Percentiles rank a stretch among this genome's conserved stretches.
Conservation (phyloP, 164 flowering plant species). For the Stephania yunnanensis region DNA sequence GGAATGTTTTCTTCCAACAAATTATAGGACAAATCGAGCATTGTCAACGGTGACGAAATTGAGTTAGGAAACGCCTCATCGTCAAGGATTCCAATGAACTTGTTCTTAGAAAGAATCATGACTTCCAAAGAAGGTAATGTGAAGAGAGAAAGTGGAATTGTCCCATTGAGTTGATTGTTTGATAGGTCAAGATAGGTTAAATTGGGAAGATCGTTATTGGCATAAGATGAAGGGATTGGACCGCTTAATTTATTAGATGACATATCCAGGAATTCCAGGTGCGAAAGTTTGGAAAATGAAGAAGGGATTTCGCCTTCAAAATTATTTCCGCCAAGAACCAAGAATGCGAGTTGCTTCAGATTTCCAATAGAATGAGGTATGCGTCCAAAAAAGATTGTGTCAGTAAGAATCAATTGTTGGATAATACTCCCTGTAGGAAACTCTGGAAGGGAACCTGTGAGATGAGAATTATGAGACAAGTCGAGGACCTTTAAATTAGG, state of each 20-base stretch:
- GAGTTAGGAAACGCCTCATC: background rate
- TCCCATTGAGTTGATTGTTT: background rate
- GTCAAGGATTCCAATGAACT: background rate
- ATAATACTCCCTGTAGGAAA: slow-evolving; percentile 22
- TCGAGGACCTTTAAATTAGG: slow-evolving; percentile 22
- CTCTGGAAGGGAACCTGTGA: slow-evolving; percentile 28
- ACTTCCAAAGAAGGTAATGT: background rate
- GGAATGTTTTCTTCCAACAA: background rate
- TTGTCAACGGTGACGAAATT: background rate
- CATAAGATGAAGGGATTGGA: slow-evolving; percentile 23
- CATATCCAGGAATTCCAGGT: background rate
- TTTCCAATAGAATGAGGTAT: slow-evolving; percentile 25
- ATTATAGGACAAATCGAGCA: background rate
- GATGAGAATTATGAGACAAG: slow-evolving; percentile 18
- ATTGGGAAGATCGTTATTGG: background rate
- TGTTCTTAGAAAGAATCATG: background rate
- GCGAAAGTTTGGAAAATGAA: slow-evolving; percentile 18
- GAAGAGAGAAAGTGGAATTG: background rate
- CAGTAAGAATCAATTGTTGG: slow-evolving; percentile 17
- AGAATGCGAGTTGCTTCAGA: slow-evolving; percentile 11
- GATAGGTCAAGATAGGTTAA: background rate
- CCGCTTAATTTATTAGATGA: slow-evolving; percentile 19
- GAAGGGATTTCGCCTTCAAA: background rate
- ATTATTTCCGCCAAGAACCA: background rate
- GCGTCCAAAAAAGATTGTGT: slow-evolving; percentile 28